Evolutionary conservation across 495 filamentous ascomycete genomes (phyloP), one percentile per base, ranked within the genome.

Genomic region (Pseudotulostoma volvatum): DNA sequence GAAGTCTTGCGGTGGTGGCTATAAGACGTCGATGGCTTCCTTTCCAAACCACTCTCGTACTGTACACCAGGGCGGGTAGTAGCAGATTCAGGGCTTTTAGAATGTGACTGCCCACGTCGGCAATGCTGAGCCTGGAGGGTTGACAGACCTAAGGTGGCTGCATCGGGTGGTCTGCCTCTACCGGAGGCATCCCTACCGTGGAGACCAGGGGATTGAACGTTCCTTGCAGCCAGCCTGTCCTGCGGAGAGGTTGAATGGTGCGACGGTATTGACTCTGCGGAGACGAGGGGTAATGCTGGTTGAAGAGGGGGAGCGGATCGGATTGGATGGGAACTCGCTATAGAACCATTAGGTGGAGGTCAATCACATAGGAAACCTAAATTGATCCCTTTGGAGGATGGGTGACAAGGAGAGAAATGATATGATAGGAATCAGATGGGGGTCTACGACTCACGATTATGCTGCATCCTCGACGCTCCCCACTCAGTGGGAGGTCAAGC

Each of bases 1-100:
- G 88, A 94, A 1, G 85, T 84, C 56, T 97, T 83, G 15, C 90
- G 74, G 54, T 93, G 83, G 54, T 96, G 88, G 33, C 79, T 81
- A 59, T 95, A 92, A 9, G 77, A 56, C 30, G 52, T 67, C 4
- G 78, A 81, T 21, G 76, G 66, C 39, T 70, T 68, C 38, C 84
- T 71, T 55, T 90, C 85, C 46, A 84, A 62, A 42, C 60, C 59
- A 30, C 47, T 64, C 52, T 71, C 68, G 43, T 73, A 58, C 46
- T 60, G 66, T 50, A 55, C 46, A 34, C 50, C 47, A 28, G 63
- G 57, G 11, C 64, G 60, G 25, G 42, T 53, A 36, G 52, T 40
- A 21, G 50, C 47, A 9, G 61, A 52, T 34, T 71, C 67, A 34
- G 71, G 64, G 39, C 67, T 69, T 37, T 70, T 70, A 14, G 71